Evolutionary conservation across 805 yeast species (phyloP).

Genomic region (Schwanniomyces pseudopolymorphus): DNA sequence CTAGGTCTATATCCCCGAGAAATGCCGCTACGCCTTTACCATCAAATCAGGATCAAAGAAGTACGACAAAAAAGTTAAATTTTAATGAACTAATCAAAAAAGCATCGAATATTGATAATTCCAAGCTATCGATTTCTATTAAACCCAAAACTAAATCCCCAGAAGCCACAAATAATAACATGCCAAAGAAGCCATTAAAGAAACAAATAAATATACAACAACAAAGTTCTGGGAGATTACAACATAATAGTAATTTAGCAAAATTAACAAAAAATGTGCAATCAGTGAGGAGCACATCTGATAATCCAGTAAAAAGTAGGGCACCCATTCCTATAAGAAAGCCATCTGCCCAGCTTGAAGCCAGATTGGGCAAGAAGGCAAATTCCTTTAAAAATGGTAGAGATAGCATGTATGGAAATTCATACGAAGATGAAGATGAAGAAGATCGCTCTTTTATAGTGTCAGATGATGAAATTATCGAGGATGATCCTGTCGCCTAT

Average conservation of each 20-base stretch:
- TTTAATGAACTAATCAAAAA: conserved; percentile 69
- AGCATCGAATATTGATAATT: conserved; percentile 59
- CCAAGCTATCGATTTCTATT: conserved; percentile 35
- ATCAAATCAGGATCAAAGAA: conserved; percentile 31
- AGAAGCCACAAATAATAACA: conserved; percentile 8
- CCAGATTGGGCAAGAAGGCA: conserved; percentile 36
- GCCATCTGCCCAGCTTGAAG: conserved; percentile 56
- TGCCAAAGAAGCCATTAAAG: background rate
- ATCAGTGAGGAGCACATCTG: background rate
- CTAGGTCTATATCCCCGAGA: background rate
- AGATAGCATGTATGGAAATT: background rate
- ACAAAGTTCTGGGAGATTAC: background rate
- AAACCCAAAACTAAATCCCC: conserved; percentile 43
- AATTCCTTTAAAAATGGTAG: background rate
- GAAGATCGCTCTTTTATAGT: conserved; percentile 58
- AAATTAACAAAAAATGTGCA: background rate
- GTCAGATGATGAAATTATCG: conserved; percentile 45
- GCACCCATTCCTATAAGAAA: conserved; percentile 48
- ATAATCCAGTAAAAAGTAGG: background rate
- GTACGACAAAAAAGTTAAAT: conserved; percentile 46
- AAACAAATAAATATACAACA: background rate
- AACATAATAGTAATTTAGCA: background rate
- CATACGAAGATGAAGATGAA: conserved; percentile 19
- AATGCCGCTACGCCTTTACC: conserved; percentile 34
- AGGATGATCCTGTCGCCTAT: conserved; percentile 48